Base-by-base conservation (phyloP, 495 filamentous ascomycete genomes). In the Rhypophila decipiens region DNA sequence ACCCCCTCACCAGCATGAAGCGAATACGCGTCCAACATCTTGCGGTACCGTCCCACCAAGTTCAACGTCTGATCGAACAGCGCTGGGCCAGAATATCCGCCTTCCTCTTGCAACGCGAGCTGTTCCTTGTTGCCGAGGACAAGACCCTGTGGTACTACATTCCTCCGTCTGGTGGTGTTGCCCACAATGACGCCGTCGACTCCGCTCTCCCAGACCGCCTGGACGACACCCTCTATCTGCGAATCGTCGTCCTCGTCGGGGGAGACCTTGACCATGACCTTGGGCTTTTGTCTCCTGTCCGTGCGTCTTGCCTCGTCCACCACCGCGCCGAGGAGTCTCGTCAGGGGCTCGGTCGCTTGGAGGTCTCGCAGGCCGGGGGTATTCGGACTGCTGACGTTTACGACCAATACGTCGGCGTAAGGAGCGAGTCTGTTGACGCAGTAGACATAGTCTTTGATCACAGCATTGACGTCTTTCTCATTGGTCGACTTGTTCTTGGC, bases 121-220 rank as follows among this genome's bases (percentile, higher is more conserved):
- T 80, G 75, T 60, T 97, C 91, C 52, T 78, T 79, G 3, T 68
- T 51, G 0, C 83, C 78, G 13, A 93, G 70, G 29, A 69, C 63
- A 45, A 82, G 79, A 7, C 80, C 83, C 27, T 74, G 59, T 12
- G 87, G 80, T 8, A 87, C 59, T n/a, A 86, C 65, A 3, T 78
- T 80, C 2, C 84, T 79, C 11, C 93, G 77, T 65, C 89, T 95
- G 2, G 93, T 98, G 0, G 93, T 98, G 67, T 98, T 98, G 0
- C 89, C 91, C n/a, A 98, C 91, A 55, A 97, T 95, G 4, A 98
- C 83, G 0, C 93, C 93, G 50, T 95, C 88, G 4, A 96, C 88
- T 9, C 90, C 90, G 36, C 85, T 83, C 34, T 75, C 74, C 76
- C 82, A 85, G 29, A 96, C 82, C 0, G 93, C 93, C 40, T 88